Base-by-base conservation (phyloP, 2,329 filamentous ascomycete species). In the Teratosphaeria viscida region DNA sequence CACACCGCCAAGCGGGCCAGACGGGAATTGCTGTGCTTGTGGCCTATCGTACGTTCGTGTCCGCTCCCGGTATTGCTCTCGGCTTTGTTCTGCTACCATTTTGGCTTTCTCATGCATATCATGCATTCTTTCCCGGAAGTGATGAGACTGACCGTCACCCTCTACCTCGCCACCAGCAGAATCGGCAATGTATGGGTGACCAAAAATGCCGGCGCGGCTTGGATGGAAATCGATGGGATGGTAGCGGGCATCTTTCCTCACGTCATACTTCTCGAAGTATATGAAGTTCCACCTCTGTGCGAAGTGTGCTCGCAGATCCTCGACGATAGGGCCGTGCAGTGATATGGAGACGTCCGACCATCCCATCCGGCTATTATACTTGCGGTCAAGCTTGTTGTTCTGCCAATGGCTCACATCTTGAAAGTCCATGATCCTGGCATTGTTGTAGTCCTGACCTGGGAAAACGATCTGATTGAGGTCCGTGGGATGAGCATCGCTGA, bases 391-490 rank as follows among this genome's bases (percentile, higher is more conserved):
- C 70, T 95, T 90, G 73, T 96, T 96, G 63, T 91, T 83, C 63
- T 92, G 82, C 84, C 87, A 95, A 62, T 94, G 82, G 75, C 26
- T 92, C 10, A 94, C 88, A 66, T 90, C 84, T 54, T 85, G 80
- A 72, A 94, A 92, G 72, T 94, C 92, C 71, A 88, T 88, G 37
- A 95, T 85, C 57, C 81, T 81, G 27, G 90, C 90, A 66, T 96
- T 95, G 76, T 96, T 96, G 77, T 89, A 96, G 68, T 96, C 92
- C 70, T 96, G 92, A 0, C 92, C 91, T 0, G 90, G 89, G 73
- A 92, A 96, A 11, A 96, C 74, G 52, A 89, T 90, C 29, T 82
- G 78, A 60, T 90, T 84, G 27, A 95, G 71, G 71, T 95, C 83
- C 2, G 83, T 84, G 0, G 90, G 90, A 70, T 96, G 91, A 14